Percentiles rank a stretch among this genome's conserved stretches.
Conservation (phyloP, 768 basidiomycete species). For the Podaxis mareebaensis region DNA sequence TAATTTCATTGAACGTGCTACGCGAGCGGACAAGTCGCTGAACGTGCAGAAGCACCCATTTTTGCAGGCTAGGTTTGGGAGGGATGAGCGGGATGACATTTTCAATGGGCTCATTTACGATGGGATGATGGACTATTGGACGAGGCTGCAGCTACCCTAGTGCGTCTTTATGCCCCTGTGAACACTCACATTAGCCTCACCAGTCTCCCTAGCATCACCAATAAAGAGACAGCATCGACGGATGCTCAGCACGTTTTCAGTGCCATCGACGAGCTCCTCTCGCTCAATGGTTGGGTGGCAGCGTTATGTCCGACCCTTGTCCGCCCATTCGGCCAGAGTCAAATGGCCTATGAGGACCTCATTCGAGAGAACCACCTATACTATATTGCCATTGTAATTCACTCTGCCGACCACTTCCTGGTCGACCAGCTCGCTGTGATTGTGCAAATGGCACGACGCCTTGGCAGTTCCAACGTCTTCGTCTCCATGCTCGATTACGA, state of each 20-base stretch:
- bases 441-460: conserved; percentile 88
- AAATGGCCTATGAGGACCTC: conserved; percentile 87
- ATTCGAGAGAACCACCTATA: conserved; percentile 82
- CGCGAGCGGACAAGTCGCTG: conserved; percentile 68
- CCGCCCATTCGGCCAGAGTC: conserved; percentile 95
- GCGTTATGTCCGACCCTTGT: conserved; percentile 90
- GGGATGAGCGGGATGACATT: conserved; percentile 83
- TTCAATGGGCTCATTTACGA: conserved; percentile 73
- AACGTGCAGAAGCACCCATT: conserved; percentile 90
- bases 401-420: conserved; percentile 98
- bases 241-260: conserved; percentile 89
- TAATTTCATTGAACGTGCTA: conserved; percentile 56
- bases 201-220: conserved; percentile 58
- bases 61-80: conserved; percentile 83
- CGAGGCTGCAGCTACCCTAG: conserved; percentile 90
- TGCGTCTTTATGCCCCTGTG: conserved; percentile 38
- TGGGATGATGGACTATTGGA: conserved; percentile 89
- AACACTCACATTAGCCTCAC: background rate
- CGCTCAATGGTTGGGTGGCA: conserved; percentile 97
- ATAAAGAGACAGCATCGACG: conserved; percentile 81
- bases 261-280: conserved; percentile 92
- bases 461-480: conserved; percentile 89
- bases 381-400: conserved; percentile 93
- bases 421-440: conserved; percentile 98
- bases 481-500: conserved; percentile 98